Evolutionary conservation across 768 basidiomycete genomes (phyloP), one percentile per base, ranked within the genome.

Genomic region (Tulasnella sp.): DNA sequence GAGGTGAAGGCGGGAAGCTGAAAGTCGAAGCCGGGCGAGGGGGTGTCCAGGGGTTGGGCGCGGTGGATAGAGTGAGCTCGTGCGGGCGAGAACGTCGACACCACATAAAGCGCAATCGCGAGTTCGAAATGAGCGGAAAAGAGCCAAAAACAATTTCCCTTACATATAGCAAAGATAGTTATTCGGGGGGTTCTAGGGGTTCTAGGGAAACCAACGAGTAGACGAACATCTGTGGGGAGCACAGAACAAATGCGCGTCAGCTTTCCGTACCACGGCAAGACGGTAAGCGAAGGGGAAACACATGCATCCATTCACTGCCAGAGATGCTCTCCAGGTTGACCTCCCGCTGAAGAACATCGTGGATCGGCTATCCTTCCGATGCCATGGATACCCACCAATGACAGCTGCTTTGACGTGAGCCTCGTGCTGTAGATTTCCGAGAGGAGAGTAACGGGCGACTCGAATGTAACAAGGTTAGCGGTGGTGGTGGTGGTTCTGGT

Each of bases 1-100:
- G n/a, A n/a, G n/a, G n/a, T n/a, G 79, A 76, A 84, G 77, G 40
- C 84, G 83, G 27, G 83, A 83, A 44, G 85, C 82, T 36, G 84
- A 83, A 81, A 58, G 83, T 83, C 31, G 76, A 77, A 6, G 76
- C 76, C n/a, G 76, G 68, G 34, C 76, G 76, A 42, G 76, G 76
- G 0, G 76, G 76, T 31, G 76, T 77, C 18, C 56, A 62, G 10
- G 76, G 52, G 40, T 77, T 77, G 24, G 84, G 82, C 9, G 83
- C 8, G 5, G 79, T 71, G 9, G 83, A n/a, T 75, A 77, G 38
- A 68, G 80, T 21, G 80, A 79, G 58, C 68, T 40, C 48, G 77
- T n/a, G 27, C 80, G 39, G 40, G 56, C 48, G 71, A 19, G 80
- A 48, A 1, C 79, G 58, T 40, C 48, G 73, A 36, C n/a, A n/a